phyloP scores from a whole-genome alignment of 345 rosid genomes.

The Aurinia saxatilis region DNA sequence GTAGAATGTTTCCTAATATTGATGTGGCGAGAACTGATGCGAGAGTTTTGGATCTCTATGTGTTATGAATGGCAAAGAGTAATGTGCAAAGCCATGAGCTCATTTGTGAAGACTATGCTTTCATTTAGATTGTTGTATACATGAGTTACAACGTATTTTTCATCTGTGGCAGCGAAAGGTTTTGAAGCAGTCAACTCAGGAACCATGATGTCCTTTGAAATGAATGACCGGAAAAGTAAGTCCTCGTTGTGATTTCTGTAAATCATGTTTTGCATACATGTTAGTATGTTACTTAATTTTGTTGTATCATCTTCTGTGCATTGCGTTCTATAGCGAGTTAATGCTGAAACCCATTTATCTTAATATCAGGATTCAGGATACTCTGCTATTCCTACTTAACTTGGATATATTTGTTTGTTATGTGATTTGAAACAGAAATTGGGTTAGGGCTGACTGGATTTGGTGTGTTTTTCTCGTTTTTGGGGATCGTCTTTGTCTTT shows the following conservation, averaged over 20 bases:
- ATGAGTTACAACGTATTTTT: not conserved
- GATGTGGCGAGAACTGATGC: not conserved
- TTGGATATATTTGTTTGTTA: not conserved
- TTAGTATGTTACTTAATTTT: too few relatives aligned
- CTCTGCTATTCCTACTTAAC: not conserved
- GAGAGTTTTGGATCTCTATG: not conserved
- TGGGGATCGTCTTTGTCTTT: constrained; percentile 81
- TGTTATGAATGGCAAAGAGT: not conserved
- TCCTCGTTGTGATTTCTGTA: not conserved
- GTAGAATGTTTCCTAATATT: not conserved
- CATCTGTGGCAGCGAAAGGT: constrained; percentile 9
- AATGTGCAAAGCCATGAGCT: not conserved
- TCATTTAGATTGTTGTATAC: not conserved
- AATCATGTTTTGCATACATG: not conserved
- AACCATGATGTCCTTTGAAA: constrained; percentile 32
- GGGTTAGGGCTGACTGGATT: constrained; percentile 96
- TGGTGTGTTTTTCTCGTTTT: constrained; percentile 84
- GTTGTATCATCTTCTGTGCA: not conserved
- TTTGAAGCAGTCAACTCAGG: constrained; percentile 4
- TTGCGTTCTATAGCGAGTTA: not conserved
- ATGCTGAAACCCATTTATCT: not conserved
- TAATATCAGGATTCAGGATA: not conserved
- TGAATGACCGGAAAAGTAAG: constrained; percentile 34
- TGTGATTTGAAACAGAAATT: constrained; percentile 44
- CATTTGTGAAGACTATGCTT: not conserved